A percentile compares a stretch with the other conserved stretches of the same genome.
Conservation (phyloP, 2,329 filamentous ascomycete genomes). For the Sporothrix variecibatus region DNA sequence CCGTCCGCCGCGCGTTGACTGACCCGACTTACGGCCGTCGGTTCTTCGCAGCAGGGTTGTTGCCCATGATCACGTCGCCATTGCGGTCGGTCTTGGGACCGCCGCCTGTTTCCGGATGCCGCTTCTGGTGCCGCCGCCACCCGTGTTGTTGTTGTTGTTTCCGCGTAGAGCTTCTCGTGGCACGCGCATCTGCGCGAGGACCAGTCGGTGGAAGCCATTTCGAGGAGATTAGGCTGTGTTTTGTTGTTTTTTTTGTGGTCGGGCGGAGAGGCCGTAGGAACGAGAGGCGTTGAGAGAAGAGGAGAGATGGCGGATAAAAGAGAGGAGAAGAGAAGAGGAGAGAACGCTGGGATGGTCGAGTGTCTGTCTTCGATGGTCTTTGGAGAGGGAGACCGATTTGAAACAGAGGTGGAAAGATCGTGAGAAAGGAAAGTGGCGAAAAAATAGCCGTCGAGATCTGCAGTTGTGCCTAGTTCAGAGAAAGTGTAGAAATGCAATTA, state of each 20-base stretch:
- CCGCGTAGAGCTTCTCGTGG: slow-evolving; percentile 30
- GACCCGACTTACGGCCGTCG: slow-evolving; percentile 21
- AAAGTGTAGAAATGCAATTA: background rate
- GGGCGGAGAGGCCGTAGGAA: slow-evolving; percentile 7
- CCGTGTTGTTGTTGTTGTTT: slow-evolving; percentile 11
- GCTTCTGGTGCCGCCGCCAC: background rate
- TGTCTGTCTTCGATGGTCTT: background rate
- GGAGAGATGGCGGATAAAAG: background rate
- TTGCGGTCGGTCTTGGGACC: slow-evolving; percentile 52
- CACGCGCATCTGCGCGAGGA: slow-evolving; percentile 30
- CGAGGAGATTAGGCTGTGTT: background rate
- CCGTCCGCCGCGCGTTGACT: slow-evolving; percentile 23
- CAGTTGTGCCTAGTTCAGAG: background rate
- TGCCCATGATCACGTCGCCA: slow-evolving; percentile 63
- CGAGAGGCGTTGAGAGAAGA: background rate
- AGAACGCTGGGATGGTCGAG: background rate
- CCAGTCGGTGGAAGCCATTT: slow-evolving; percentile 39
- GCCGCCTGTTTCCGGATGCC: slow-evolving; percentile 51
- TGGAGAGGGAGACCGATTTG: background rate
- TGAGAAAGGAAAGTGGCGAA: background rate
- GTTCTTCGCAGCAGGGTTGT: slow-evolving; percentile 27
- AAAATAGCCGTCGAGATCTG: background rate
- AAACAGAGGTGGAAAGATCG: background rate
- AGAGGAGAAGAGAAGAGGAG: background rate
- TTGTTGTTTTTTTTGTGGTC: background rate